Evolutionary conservation across 106 monocot genomes (phyloP).

Genomic region (Hemerocallis citrina): DNA sequence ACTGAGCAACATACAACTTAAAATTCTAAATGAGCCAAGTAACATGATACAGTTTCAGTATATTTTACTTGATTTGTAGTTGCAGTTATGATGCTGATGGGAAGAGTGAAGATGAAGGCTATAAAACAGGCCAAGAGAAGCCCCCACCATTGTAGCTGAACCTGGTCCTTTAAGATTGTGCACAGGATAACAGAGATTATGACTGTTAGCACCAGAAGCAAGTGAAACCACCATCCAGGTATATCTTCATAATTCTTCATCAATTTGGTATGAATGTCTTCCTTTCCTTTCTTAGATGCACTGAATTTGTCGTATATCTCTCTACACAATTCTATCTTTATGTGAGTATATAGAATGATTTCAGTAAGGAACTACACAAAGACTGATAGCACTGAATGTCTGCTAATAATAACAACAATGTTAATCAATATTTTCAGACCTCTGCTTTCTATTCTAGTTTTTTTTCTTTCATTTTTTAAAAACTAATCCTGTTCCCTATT

Average conservation of each 20-base stretch:
- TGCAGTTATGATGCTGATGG: constrained; percentile 83
- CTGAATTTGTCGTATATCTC: constrained; percentile 62
- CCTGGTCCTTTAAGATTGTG: constrained; percentile 47
- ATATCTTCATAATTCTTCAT: constrained; percentile 74
- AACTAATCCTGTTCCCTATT: too few relatives aligned
- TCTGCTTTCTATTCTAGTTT: too few relatives aligned
- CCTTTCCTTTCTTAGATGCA: constrained; percentile 60
- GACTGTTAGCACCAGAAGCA: constrained; percentile 20
- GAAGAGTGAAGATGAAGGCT: constrained; percentile 82
- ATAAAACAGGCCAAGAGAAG: constrained; percentile 69
- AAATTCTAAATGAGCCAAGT: neutral
- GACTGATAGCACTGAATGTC: too few relatives aligned
- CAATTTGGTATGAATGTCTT: constrained; percentile 66
- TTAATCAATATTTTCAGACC: too few relatives aligned
- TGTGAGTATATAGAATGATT: neutral
- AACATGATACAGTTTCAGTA: too few relatives aligned
- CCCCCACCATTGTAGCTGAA: constrained; percentile 85
- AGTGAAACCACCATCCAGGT: constrained; percentile 80
- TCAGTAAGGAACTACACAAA: too few relatives aligned
- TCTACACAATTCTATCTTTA: constrained; percentile 16
- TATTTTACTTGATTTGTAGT: constrained; percentile 90
- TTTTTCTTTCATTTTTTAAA: too few relatives aligned
- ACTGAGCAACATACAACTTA: too few relatives aligned
- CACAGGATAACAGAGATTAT: constrained; percentile 49
- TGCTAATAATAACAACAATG: too few relatives aligned